Conservation (phyloP, 2,329 filamentous ascomycete species). For the Fragosphaeria purpurea region DNA sequence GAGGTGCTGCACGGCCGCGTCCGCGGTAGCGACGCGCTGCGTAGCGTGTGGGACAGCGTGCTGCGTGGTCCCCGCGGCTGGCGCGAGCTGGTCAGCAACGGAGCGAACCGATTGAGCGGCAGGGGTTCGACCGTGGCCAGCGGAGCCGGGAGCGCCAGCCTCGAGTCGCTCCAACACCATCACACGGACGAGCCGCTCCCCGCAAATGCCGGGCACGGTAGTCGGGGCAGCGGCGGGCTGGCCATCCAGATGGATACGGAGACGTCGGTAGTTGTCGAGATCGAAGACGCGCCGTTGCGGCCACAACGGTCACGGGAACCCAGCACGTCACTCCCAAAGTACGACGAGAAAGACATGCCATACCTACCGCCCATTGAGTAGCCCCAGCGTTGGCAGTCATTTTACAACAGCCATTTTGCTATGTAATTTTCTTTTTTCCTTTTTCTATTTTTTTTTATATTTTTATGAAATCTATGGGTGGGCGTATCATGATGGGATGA, state of each 20-base stretch:
- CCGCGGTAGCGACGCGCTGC: neutral
- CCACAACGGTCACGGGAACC: neutral
- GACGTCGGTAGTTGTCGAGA: conserved; percentile 21
- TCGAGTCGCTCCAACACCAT: conserved; percentile 9
- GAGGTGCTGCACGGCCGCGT: neutral
- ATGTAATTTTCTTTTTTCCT: neutral
- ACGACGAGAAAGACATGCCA: conserved; percentile 1
- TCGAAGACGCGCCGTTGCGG: conserved; percentile 5
- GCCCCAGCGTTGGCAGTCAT: too few species aligned
- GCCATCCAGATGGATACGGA: conserved; percentile 22
- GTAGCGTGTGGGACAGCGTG: neutral
- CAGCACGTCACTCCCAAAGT: neutral
- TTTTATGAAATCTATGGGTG: neutral
- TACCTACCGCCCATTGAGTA: conserved; percentile 1
- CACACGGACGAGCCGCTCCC: neutral
- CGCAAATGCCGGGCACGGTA: neutral
- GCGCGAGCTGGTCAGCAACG: neutral
- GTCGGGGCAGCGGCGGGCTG: conserved; percentile 8
- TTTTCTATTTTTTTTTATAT: neutral
- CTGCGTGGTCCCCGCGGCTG: neutral
- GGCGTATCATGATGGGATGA: neutral
- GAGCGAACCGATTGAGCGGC: too few species aligned
- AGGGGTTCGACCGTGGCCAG: neutral
- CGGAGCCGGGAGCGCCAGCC: conserved; percentile 7
- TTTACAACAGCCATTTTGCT: too few species aligned